phyloP scores from a whole-genome alignment of 2,329 filamentous ascomycete species.

The Claviceps sp. region DNA sequence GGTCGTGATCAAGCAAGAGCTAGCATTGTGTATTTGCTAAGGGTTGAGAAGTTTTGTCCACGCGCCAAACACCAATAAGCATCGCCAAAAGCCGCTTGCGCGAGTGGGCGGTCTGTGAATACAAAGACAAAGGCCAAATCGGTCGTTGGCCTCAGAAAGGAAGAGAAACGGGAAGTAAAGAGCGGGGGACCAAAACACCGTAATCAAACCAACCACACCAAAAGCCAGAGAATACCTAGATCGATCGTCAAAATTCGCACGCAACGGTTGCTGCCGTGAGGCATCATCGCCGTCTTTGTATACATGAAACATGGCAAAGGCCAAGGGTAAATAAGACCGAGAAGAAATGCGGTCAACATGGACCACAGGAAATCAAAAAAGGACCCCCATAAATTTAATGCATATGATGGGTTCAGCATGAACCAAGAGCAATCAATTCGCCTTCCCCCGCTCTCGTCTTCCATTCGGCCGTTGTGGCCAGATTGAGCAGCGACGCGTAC shows the following conservation, averaged over 20 bases:
- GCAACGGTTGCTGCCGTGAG: constrained; percentile 23
- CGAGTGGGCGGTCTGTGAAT: constrained; percentile 1
- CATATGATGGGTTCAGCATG: no score
- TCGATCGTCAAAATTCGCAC: constrained; percentile 11
- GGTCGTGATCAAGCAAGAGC: neutral
- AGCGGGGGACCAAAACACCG: neutral
- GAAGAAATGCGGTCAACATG: constrained; percentile 8
- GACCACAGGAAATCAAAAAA: constrained; percentile 1
- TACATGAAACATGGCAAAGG: constrained; percentile 7
- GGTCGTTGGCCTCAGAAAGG: neutral
- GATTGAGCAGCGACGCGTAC: no score
- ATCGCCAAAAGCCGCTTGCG: constrained; percentile 2
- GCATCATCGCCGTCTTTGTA: constrained; percentile 24
- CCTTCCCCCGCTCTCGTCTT: no score
- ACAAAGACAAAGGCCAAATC: neutral
- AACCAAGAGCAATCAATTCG: no score
- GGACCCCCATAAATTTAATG: no score
- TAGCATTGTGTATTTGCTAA: constrained; percentile 3
- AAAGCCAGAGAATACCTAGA: neutral
- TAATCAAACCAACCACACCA: neutral
- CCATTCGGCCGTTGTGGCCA: no score
- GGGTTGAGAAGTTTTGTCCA: constrained; percentile 1
- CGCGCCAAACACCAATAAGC: constrained; percentile 4
- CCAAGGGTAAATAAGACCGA: neutral
- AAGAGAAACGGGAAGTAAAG: neutral